Conservation (phyloP, 768 basidiomycete species). For the Agrocybe pediades region DNA sequence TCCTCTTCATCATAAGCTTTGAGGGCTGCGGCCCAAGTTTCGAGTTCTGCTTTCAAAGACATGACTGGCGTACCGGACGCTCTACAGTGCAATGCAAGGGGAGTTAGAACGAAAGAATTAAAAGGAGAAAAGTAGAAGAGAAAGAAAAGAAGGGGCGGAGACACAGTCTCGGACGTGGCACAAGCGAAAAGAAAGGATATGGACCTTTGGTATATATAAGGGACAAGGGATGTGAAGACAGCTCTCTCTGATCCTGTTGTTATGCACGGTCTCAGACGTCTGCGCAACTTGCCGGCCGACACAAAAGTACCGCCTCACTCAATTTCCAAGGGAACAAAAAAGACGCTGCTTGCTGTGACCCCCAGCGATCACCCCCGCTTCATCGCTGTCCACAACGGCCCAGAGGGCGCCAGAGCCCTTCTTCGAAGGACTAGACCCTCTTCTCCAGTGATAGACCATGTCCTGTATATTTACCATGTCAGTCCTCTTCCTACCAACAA, state of each 20-base stretch:
- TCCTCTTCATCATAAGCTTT: constrained; percentile 86
- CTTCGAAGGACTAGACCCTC: not conserved
- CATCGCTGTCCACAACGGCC: constrained; percentile 15
- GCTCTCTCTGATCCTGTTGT: constrained; percentile 32
- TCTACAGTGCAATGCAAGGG: constrained; percentile 22
- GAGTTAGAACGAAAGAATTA: constrained; percentile 27
- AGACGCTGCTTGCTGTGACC: not conserved
- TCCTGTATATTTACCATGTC: not conserved
- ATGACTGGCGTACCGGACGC: constrained; percentile 45
- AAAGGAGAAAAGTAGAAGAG: constrained; percentile 19
- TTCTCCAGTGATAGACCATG: not conserved
- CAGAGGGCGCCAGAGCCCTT: constrained; percentile 11
- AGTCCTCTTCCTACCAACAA: constrained; percentile 13
- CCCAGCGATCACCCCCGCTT: not conserved
- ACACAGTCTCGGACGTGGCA: constrained; percentile 45
- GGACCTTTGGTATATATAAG: constrained; percentile 23
- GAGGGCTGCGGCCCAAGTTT: constrained; percentile 87
- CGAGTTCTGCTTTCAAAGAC: constrained; percentile 77
- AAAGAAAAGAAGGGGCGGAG: constrained; percentile 31
- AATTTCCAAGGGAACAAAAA: constrained; percentile 27
- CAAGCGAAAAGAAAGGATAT: constrained; percentile 25
- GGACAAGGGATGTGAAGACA: constrained; percentile 13
- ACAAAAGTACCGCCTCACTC: constrained; percentile 4
- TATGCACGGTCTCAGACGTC: constrained; percentile 29
- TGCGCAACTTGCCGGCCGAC: constrained; percentile 13